Percentiles rank a stretch among this genome's conserved stretches.
Evolutionary conservation across 2,329 filamentous ascomycete species (phyloP).

Genomic region (Fusarium sp.): DNA sequence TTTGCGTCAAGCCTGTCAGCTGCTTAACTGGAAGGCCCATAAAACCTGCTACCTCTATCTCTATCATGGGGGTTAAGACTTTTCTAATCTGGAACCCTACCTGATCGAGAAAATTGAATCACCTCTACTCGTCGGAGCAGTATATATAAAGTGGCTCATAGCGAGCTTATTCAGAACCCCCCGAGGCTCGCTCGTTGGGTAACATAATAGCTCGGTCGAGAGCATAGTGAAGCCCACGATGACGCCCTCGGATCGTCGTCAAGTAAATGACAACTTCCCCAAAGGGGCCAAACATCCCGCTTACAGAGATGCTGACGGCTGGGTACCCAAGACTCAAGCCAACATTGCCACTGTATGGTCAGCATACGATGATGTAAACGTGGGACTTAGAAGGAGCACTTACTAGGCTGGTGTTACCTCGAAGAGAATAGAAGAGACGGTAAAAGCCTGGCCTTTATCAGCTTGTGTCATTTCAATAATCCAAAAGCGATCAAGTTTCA

Average conservation of each 20-base stretch:
- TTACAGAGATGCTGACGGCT: conserved; percentile 41
- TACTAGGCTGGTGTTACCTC: conserved; percentile 50
- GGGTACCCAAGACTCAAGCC: conserved; percentile 50
- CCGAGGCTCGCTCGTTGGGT: conserved; percentile 8
- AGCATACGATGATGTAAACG: neutral
- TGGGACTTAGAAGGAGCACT: conserved; percentile 6
- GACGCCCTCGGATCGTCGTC: conserved; percentile 52
- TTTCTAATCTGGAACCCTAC: too few species aligned
- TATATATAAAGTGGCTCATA: too few species aligned
- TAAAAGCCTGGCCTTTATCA: conserved; percentile 38
- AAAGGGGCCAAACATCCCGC: conserved; percentile 45
- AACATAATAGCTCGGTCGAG: conserved; percentile 50
- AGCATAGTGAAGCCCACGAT: conserved; percentile 48
- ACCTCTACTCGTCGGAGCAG: too few species aligned
- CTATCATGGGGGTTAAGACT: too few species aligned
- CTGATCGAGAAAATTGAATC: too few species aligned
- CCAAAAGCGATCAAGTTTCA: neutral
- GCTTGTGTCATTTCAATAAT: neutral
- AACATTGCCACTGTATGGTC: conserved; percentile 47
- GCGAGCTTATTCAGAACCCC: too few species aligned
- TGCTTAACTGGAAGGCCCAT: too few species aligned
- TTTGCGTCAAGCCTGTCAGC: too few species aligned
- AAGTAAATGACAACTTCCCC: conserved; percentile 50
- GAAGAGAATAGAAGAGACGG: conserved; percentile 47
- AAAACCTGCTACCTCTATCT: too few species aligned